Conservation (phyloP, 164 flowering plant genomes). For the grape (Vitis vinifera) region ASM3070453v1 NC_081813.1:3688001-3688500, state of each 20-base stretch:
- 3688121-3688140: slow-evolving; percentile 72
- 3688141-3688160: slow-evolving; percentile 27
- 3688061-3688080: slow-evolving; percentile 64
- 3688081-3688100: slow-evolving; percentile 42
- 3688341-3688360: slow-evolving; percentile 27
- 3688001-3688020: slow-evolving; percentile 22
- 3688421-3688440: background rate
- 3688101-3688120: slow-evolving; percentile 93
- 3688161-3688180: slow-evolving; percentile 55
- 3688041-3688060: slow-evolving; percentile 63
- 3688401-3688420: slow-evolving; percentile 11
- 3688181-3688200: slow-evolving; percentile 67
- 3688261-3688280: slow-evolving; percentile 39
- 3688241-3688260: slow-evolving; percentile 24
- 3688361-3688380: slow-evolving; percentile 41
- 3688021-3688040: slow-evolving; percentile 23
- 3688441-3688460: background rate
- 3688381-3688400: slow-evolving; percentile 73
- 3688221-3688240: slow-evolving; percentile 27
- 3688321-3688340: slow-evolving; percentile 35
- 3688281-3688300: slow-evolving; percentile 81
- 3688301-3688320: slow-evolving; percentile 57
- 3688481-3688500: no score
- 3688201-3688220: slow-evolving; percentile 22
- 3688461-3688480: background rate